A percentile compares a stretch with the other conserved stretches of the same genome.
phyloP scores from a whole-genome alignment of 208 protist genomes.

The Acanthamoeba culbertsoni region DNA sequence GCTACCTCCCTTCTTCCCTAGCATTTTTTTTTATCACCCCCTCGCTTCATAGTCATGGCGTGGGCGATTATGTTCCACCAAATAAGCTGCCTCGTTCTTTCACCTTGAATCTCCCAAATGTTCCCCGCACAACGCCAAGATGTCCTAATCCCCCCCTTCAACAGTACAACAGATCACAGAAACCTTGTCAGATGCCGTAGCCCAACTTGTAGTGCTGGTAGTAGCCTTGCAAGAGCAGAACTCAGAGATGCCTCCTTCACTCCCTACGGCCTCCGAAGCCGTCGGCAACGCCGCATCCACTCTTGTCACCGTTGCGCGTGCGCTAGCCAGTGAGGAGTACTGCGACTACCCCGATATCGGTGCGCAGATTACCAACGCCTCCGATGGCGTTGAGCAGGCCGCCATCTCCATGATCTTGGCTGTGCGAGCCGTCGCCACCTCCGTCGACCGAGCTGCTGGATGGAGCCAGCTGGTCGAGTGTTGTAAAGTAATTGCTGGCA shows the following conservation, averaged over 20 bases:
- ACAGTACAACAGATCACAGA: constrained; percentile 63
- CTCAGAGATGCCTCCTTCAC: constrained; percentile 17
- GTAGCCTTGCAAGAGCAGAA: constrained; percentile 59
- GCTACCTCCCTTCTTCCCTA: neutral
- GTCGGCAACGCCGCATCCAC: neutral
- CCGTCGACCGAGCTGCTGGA: neutral
- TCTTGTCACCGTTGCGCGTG: constrained; percentile 2
- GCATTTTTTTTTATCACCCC: neutral
- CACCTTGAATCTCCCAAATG: neutral
- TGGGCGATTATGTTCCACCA: too few species aligned
- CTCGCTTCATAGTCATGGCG: too few species aligned
- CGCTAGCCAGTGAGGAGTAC: constrained; percentile 46
- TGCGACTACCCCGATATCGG: constrained; percentile 33
- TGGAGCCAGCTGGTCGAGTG: constrained; percentile 50
- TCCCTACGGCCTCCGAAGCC: neutral
- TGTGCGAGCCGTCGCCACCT: neutral
- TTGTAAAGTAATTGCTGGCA: constrained; percentile 56
- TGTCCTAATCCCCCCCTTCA: too few species aligned
- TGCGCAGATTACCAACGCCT: neutral
- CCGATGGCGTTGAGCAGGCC: constrained; percentile 49
- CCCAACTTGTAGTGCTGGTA: constrained; percentile 55
- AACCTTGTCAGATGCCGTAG: constrained; percentile 48
- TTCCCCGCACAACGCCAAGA: too few species aligned
- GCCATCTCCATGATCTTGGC: neutral
- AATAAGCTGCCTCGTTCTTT: too few species aligned